Evolutionary conservation across 441 rosid genomes (phyloP).

Genomic region (Populus trichocarpa): DNA sequence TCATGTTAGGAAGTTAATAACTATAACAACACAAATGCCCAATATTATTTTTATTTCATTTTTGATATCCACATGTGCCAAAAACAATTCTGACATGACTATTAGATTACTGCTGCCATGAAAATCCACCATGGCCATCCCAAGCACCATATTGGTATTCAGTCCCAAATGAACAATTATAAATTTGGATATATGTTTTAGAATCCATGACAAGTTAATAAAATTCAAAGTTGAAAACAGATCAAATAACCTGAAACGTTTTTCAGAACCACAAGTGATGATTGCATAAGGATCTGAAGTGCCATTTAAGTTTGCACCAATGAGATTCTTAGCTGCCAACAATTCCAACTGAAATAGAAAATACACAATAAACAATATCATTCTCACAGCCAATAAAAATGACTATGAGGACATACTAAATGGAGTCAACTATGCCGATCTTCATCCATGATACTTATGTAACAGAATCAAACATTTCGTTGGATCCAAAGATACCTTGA

Average conservation of each 20-base stretch:
- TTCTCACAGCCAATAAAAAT: conserved; percentile 7
- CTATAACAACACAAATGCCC: not conserved
- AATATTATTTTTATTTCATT: not conserved
- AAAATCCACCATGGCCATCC: not conserved
- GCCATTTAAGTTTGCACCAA: conserved; percentile 96
- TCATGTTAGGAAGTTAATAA: not conserved
- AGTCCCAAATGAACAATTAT: not conserved
- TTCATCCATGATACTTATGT: not conserved
- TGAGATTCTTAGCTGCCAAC: conserved; percentile 96
- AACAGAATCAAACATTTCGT: conserved; percentile 7
- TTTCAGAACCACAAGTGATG: conserved; percentile 93
- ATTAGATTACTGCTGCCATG: not conserved
- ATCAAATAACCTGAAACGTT: conserved; percentile 79
- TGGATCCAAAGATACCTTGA: conserved; percentile 57
- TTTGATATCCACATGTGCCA: not conserved
- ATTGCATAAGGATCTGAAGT: conserved; percentile 99
- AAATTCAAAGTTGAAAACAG: not conserved
- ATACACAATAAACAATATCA: not conserved
- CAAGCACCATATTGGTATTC: not conserved
- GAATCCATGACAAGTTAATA: not conserved
- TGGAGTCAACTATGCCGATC: not conserved
- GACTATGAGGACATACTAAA: not conserved
- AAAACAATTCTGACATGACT: not conserved
- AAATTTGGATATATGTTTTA: not conserved
- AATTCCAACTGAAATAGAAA: conserved; percentile 69